Base-by-base conservation (phyloP, 2,329 filamentous ascomycete genomes). In the Phoma sp. region DNA sequence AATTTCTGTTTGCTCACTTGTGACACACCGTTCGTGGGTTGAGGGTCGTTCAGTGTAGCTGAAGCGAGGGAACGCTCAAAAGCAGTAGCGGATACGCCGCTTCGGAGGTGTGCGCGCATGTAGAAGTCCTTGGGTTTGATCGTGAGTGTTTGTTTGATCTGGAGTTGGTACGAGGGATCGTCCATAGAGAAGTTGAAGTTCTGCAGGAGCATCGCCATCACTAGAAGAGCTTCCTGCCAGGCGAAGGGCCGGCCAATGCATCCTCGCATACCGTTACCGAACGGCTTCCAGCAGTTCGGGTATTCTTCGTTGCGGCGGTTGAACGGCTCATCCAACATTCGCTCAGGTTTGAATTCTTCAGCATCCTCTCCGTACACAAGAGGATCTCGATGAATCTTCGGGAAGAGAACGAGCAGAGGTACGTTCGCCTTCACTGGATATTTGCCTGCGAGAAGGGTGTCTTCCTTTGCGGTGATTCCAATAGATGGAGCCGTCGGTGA, bases 201-300 rank as follows among this genome's bases (percentile, higher is more conserved):
- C 58, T 81, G 78, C n/a, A 80, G 57, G 13, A 80, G 69, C 51
- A 79, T 74, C 0, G 76, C 77, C 41, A 74, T 68, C 17, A 74
- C 73, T 25, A 84, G 70, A 3, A 84, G 60, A 2, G 78, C 76
- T 56, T 85, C 82, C 62, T 85, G 82, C 80, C 80, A 82, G 0
- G 82, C 82, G 51, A 85, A 85, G 0, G 80, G 74, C 1, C 82
- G 73, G 4, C 82, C 82, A 29, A 85, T 84, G 52, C 82, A 85
- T 15, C 70, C 80, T 22, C 82, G 73, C 64, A 80, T 74, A 1
- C 82, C 83, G 31, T 79, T 84, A 0, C 82, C 82, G 56, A 84
- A 84, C 0, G 82, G 82, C 62, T 84, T 85, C 81, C 65, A 81
- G 62, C 68, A 70, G 38, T 77, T 74, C 7, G 75, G 74, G 22